Evolutionary conservation across 1,284 basidiomycete species (phyloP).

Genomic region (Boletus smithii): DNA sequence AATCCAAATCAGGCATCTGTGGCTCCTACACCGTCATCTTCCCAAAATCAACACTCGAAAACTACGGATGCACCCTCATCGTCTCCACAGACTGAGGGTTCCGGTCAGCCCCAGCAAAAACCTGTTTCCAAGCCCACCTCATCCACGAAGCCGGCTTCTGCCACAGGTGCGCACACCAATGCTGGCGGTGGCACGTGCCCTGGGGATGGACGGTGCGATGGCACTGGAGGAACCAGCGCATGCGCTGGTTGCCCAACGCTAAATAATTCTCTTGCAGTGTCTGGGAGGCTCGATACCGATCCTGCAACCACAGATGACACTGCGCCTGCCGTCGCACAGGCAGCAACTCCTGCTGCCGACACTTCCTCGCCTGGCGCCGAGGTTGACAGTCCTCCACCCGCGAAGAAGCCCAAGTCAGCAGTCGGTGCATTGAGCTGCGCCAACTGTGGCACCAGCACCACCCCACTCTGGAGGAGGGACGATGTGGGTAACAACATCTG

Average conservation of each 20-base stretch:
- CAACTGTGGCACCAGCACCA: slow-evolving; percentile 92
- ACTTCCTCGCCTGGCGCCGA: slow-evolving; percentile 34
- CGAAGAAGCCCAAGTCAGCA: slow-evolving; percentile 38
- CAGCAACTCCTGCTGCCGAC: slow-evolving; percentile 24
- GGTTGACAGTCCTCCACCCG: slow-evolving; percentile 25
- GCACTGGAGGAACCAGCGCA: slow-evolving; percentile 85
- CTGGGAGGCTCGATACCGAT: slow-evolving; percentile 39
- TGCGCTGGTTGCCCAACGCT: slow-evolving; percentile 93
- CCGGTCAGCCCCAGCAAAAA: slow-evolving; percentile 29
- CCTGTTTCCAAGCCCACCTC: slow-evolving; percentile 25
- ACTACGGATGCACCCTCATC: slow-evolving; percentile 29
- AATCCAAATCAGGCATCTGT: slow-evolving; percentile 34
- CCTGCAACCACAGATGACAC: slow-evolving; percentile 24
- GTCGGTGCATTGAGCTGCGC: slow-evolving; percentile 85
- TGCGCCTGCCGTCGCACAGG: slow-evolving; percentile 15
- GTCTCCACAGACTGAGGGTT: slow-evolving; percentile 24
- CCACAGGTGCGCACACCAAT: slow-evolving; percentile 32
- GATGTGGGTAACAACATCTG: slow-evolving; percentile 92
- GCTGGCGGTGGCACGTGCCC: slow-evolving; percentile 77
- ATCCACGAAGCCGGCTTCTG: slow-evolving; percentile 22
- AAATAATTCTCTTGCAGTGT: slow-evolving; percentile 70
- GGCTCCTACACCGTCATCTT: slow-evolving; percentile 23
- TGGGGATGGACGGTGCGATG: slow-evolving; percentile 93
- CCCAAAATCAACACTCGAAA: slow-evolving; percentile 36
- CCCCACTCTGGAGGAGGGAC: slow-evolving; percentile 90